Evolutionary conservation across 2,329 filamentous ascomycete species (phyloP), one percentile per base, ranked within the genome.

Genomic region (Coniochaeta sp.): DNA sequence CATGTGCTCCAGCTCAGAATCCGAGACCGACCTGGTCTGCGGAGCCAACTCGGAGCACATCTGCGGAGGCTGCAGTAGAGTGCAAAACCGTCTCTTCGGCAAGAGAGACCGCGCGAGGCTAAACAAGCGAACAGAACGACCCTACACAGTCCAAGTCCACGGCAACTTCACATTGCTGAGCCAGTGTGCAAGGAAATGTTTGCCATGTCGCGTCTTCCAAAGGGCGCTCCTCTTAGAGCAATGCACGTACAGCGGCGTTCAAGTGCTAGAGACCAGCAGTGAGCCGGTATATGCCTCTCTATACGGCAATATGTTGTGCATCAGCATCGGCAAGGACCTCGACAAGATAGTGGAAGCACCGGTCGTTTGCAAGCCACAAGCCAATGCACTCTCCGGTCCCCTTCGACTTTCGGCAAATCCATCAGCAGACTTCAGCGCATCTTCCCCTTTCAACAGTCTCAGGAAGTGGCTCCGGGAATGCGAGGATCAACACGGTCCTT

Each of bases 401-500:
- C 40, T 26, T 42, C 28, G 16, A 9, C 14, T 31, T 24, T 30
- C 26, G 12, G 40, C 13, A 12, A 13, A 53, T 52, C 50, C 40
- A 57, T 54, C 53, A 20, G 30, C 56, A 10, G n/a, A 62, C 12
- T 13, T 5, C 18, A 12, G 38, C 20, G 10, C 20, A 9, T 24
- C 38, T 22, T 42, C 38, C 26, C 38, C 38, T 12, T 26, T 42
- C n/a, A 42, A 42, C n/a, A 42, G 12, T n/a, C 18, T 42, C 10
- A 42, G 38, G 12, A 42, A 42, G 38, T 42, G 38, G 38, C 18
- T 61, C 16, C 52, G 52, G 4, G 53, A 56, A 35, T 61, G 60
- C 46, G 57, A 58, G 13, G 42, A 55, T 4, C 53, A 60, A 31
- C 60, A 61, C 45, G 53, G 57, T 18, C 38, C 38, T 14, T 61